These are phyloP conservation scores for Backusella mclennaniae DNA, from an alignment of 192 early-diverging fungal genomes.

Conservation along the genomic window DNA sequence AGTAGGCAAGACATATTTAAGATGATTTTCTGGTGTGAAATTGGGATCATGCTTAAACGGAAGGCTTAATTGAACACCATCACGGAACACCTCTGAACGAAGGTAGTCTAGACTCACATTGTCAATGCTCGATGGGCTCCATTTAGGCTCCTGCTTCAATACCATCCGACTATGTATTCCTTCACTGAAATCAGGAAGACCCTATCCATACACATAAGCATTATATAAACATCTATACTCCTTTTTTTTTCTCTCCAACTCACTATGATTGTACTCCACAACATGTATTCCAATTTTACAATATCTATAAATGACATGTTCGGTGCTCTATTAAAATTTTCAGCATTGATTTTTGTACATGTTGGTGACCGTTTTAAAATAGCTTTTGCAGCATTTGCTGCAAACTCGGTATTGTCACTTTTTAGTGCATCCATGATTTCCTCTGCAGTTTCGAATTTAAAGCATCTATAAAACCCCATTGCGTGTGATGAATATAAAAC, in stretches of 20 bases:
- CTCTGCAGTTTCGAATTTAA: constrained; percentile 80
- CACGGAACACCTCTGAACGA: constrained; percentile 47
- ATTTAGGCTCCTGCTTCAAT: constrained; percentile 64
- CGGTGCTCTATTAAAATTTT: constrained; percentile 72
- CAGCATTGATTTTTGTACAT: constrained; percentile 84
- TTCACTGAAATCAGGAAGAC: constrained; percentile 80
- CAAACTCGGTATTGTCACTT: constrained; percentile 71
- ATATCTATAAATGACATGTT: constrained; percentile 71
- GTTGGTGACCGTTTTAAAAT: constrained; percentile 77
- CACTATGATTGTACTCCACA: constrained; percentile 70
- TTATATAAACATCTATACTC: background rate
- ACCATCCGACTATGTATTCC: constrained; percentile 83
- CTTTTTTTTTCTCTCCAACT: background rate
- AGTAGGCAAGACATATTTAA: constrained; percentile 57
- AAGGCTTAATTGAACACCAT: constrained; percentile 21
- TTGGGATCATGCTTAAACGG: constrained; percentile 35
- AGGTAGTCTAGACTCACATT: constrained; percentile 42
- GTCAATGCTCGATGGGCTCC: constrained; percentile 65
- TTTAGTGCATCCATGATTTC: constrained; percentile 81
- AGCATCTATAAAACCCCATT: constrained; percentile 58
- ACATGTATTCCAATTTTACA: constrained; percentile 80
- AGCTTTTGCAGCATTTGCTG: constrained; percentile 58
- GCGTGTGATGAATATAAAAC: background rate
- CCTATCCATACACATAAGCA: constrained; percentile 18
- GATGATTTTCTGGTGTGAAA: constrained; percentile 56